These are phyloP conservation scores for Rhizopogon roseolus DNA, from an alignment of 768 basidiomycete genomes.

Conservation along the genomic window DNA sequence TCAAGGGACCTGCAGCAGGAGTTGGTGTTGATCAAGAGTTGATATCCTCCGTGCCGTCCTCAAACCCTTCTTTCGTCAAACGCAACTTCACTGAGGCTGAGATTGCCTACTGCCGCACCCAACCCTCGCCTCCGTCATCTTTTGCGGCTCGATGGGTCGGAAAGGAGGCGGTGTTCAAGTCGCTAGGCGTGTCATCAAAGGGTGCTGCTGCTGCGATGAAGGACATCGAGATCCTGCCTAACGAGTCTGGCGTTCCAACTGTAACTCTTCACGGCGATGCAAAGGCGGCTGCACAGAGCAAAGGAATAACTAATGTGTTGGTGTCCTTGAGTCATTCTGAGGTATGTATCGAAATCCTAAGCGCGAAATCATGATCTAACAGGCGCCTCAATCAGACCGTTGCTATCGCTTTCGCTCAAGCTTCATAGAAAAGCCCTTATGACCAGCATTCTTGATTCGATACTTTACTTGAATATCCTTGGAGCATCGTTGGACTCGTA, in stretches of 20 bases:
- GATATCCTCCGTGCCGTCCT: constrained; percentile 87
- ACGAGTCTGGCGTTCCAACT: constrained; percentile 71
- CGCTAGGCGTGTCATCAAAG: constrained; percentile 82
- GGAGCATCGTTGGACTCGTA: background rate
- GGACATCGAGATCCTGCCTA: constrained; percentile 92
- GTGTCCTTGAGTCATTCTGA: constrained; percentile 93
- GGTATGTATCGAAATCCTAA: constrained; percentile 40
- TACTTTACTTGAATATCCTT: constrained; percentile 1
- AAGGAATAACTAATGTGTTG: constrained; percentile 70
- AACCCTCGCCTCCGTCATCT: constrained; percentile 83
- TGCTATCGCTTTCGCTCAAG: constrained; percentile 86
- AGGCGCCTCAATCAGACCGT: constrained; percentile 48
- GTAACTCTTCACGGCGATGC: constrained; percentile 81
- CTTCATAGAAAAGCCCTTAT: constrained; percentile 27
- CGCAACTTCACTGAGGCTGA: constrained; percentile 95
- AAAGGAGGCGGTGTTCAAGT: constrained; percentile 97
- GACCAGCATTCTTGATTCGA: background rate
- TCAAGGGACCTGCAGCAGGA: constrained; percentile 52
- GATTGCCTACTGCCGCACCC: constrained; percentile 78
- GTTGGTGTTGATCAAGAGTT: constrained; percentile 93
- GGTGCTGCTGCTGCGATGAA: constrained; percentile 95
- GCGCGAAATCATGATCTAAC: constrained; percentile 9
- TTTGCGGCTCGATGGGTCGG: constrained; percentile 97
- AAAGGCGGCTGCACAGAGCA: constrained; percentile 60
- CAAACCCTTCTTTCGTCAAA: constrained; percentile 79